phyloP scores from a whole-genome alignment of 176 grass and related monocot genomes.

The Avena atlantica region DNA sequence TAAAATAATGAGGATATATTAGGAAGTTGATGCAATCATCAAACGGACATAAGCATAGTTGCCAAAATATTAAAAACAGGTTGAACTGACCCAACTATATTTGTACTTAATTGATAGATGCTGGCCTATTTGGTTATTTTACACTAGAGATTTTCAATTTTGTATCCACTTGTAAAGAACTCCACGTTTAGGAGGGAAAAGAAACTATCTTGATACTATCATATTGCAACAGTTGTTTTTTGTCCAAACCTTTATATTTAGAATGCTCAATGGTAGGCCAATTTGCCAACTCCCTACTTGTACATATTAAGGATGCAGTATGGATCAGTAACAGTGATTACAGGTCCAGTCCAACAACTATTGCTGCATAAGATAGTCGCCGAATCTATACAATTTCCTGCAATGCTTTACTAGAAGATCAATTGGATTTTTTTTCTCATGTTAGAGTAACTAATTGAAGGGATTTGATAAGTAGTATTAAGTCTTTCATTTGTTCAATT shows the following conservation, averaged over 20 bases:
- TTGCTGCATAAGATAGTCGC: background rate
- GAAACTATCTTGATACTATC: background rate
- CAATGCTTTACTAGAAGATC: slow-evolving; percentile 24
- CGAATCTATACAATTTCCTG: background rate
- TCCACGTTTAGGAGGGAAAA: no score
- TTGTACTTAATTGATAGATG: background rate
- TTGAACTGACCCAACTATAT: background rate
- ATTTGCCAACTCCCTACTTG: background rate
- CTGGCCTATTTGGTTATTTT: background rate
- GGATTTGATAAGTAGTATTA: background rate
- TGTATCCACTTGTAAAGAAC: no score
- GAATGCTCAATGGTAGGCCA: background rate
- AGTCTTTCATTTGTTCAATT: slow-evolving; percentile 26
- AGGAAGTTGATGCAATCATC: background rate
- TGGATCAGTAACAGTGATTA: background rate
- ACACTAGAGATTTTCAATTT: no score
- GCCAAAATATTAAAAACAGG: background rate
- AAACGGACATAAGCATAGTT: background rate
- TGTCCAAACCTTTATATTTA: background rate
- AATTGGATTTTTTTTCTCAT: background rate
- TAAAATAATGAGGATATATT: background rate
- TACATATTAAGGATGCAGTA: slow-evolving; percentile 13
- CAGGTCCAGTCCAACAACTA: background rate
- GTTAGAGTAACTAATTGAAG: background rate
- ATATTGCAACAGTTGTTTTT: background rate